A percentile compares a stretch with the other conserved stretches of the same genome.
Conservation (phyloP, 805 yeast species). For the Candida golubevii region DNA sequence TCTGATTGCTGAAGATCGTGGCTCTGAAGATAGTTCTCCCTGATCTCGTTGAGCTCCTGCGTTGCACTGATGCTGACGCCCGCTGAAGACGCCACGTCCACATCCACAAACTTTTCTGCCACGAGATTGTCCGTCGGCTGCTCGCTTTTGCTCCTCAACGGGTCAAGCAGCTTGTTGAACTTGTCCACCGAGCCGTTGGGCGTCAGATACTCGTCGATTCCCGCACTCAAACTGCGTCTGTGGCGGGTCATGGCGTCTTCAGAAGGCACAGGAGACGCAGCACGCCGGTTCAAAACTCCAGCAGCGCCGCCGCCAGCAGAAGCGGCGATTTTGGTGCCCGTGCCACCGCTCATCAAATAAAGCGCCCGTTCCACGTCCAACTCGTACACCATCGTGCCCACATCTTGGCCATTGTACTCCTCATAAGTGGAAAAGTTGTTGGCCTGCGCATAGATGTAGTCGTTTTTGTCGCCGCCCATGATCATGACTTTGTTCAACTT, state of each 20-base stretch:
- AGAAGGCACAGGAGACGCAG: constrained; percentile 15
- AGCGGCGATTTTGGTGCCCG: constrained; percentile 16
- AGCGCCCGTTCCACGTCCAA: constrained; percentile 51
- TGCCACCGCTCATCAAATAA: constrained; percentile 20
- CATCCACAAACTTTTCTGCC: constrained; percentile 28
- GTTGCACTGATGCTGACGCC: constrained; percentile 14
- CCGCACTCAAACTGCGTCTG: constrained; percentile 35
- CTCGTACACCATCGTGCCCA: constrained; percentile 58
- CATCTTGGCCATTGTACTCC: constrained; percentile 43
- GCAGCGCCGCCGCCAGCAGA: constrained; percentile 20
- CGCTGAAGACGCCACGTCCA: constrained; percentile 23
- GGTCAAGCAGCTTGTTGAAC: constrained; percentile 25
- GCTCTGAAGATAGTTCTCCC: constrained; percentile 1
- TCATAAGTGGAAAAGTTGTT: constrained; percentile 50
- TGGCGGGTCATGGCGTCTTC: constrained; percentile 25
- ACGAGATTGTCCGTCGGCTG: background rate
- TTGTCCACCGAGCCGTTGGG: constrained; percentile 22
- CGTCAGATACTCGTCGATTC: constrained; percentile 25
- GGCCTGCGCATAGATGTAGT: constrained; percentile 50
- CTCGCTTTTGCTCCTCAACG: background rate
- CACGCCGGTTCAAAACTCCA: constrained; percentile 14
- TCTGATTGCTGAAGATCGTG: background rate
- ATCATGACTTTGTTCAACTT: constrained; percentile 66
- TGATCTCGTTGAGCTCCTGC: constrained; percentile 5
- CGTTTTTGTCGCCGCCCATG: constrained; percentile 89